Evolutionary conservation across 768 basidiomycete genomes (phyloP), one percentile per base, ranked within the genome.

Genomic region (Psilocybe cubensis): DNA sequence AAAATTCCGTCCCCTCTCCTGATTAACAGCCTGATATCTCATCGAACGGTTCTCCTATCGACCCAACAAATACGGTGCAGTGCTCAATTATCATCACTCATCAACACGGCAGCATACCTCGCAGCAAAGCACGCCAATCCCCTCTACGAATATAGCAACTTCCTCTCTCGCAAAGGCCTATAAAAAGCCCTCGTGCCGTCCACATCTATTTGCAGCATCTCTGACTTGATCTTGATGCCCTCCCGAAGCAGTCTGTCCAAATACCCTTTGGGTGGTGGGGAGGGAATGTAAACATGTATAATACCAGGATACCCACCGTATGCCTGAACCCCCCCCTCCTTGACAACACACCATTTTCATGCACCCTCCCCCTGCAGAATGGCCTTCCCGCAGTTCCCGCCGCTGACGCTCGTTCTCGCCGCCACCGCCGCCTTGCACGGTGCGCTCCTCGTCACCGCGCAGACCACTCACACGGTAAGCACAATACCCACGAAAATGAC

Each of bases 401-500:
- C n/a, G n/a, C n/a, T n/a, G n/a, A n/a, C n/a, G n/a, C n/a, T n/a
- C n/a, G n/a, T n/a, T n/a, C 31, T 47, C 17, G 17, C 38, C 28
- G 33, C 48, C 23, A 43, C 44, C 44, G 54, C 45, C 33, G 46
- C 46, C 18, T 28, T 48, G 46, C 17, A 28, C 27, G 27, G 41
- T 57, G 17, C 17, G 56, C 29, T 46, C 25, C 20, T 58, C 33
- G 57, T 51, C 10, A 24, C 25, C 28, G 62, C 52, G 9, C 58
- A 59, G 42, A 57, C 60, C 8, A 44, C 45, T 12, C 60, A 62
- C 35, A 54, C 25, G 46, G 66, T 65, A 42, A n/a, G 62, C n/a
- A n/a, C n/a, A n/a, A n/a, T n/a, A n/a, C 45, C 23, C 33, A 31
- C 17, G 12, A 31, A 25, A 18, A 17, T 7, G 10, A 28, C n/a